Evolutionary conservation across 2,329 filamentous ascomycete species (phyloP).

Genomic region (Colletotrichum tropicicola): DNA sequence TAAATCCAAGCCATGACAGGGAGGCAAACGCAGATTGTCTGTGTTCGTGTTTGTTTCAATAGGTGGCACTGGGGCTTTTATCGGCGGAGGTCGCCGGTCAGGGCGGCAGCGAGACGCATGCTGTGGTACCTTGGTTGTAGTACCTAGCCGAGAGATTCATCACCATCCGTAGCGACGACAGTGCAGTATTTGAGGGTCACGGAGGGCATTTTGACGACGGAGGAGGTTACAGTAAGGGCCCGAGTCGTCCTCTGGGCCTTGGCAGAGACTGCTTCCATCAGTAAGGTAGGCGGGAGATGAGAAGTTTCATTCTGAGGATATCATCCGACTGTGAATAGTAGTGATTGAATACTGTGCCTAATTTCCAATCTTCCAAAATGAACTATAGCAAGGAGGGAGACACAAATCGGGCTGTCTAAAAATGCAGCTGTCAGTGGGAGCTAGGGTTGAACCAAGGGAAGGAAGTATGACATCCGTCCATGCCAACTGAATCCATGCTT

Average conservation of each 20-base stretch:
- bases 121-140: conserved; percentile 36
- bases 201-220: not conserved
- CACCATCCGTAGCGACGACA: not conserved
- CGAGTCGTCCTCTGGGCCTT: not conserved
- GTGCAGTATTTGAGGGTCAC: conserved; percentile 18
- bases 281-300: not conserved
- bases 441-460: too few species aligned
- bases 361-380: too few species aligned
- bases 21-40: not conserved
- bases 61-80: not conserved
- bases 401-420: too few species aligned
- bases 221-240: not conserved
- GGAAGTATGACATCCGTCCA: too few species aligned
- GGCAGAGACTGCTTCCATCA: not conserved
- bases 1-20: conserved; percentile 56
- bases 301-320: not conserved
- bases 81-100: conserved; percentile 34
- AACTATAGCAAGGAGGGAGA: too few species aligned
- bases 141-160: conserved; percentile 15
- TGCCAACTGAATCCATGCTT: too few species aligned
- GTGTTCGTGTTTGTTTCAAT: conserved; percentile 11
- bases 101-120: conserved; percentile 35
- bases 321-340: not conserved
- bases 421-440: too few species aligned
- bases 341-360: not conserved